Evolutionary conservation across 1,284 basidiomycete genomes (phyloP).

Genomic region (Microbotryomycetes sp.): DNA sequence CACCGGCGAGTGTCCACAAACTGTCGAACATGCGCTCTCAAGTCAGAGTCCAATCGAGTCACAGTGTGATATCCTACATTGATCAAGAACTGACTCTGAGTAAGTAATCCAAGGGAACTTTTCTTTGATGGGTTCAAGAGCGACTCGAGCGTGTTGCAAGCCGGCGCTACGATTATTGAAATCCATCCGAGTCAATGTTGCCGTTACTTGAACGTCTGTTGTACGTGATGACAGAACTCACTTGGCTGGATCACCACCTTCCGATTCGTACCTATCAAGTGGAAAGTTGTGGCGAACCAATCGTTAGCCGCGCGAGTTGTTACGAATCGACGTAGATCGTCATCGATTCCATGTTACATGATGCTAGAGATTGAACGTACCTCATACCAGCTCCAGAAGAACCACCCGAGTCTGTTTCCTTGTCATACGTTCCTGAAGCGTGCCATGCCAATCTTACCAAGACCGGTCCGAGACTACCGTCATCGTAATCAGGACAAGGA

Average conservation of each 20-base stretch:
- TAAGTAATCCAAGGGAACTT: slow-evolving; percentile 86
- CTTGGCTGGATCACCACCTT: slow-evolving; percentile 79
- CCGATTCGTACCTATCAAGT: slow-evolving; percentile 64
- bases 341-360: not conserved
- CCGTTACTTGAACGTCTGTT: not conserved
- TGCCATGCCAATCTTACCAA: slow-evolving; percentile 50
- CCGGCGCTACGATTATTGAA: too few relatives aligned
- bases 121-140: slow-evolving; percentile 82
- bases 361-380: not conserved
- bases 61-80: too few relatives aligned
- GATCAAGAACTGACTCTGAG: slow-evolving; percentile 52
- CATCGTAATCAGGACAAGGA: slow-evolving; percentile 33
- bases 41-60: too few relatives aligned
- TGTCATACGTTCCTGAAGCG: slow-evolving; percentile 41
- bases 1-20: slow-evolving; percentile 80
- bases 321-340: not conserved
- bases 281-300: not conserved
- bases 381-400: slow-evolving; percentile 86
- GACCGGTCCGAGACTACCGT: slow-evolving; percentile 40
- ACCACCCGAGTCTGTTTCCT: slow-evolving; percentile 77
- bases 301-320: not conserved
- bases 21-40: slow-evolving; percentile 4
- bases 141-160: slow-evolving; percentile 61
- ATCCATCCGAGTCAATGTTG: too few relatives aligned
- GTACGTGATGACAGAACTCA: not conserved